Base-by-base conservation (phyloP, 2,329 filamentous ascomycete species). In the Dissoconium aciculare region DNA sequence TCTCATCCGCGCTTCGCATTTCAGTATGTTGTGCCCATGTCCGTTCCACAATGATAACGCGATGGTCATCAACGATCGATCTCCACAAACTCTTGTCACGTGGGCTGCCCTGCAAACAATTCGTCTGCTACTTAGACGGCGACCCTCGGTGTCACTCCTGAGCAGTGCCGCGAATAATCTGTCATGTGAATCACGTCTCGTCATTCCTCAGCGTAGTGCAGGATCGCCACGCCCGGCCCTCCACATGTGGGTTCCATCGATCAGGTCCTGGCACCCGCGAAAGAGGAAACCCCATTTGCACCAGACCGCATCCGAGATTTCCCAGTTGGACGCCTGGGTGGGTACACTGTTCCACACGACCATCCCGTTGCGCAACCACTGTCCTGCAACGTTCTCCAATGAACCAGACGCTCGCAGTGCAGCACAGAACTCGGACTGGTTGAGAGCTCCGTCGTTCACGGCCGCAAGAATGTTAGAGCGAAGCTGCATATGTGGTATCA, bases 181-280 rank as follows among this genome's bases (percentile, higher is more conserved):
- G n/a, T n/a, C n/a, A n/a, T n/a, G n/a, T n/a, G n/a, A n/a, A n/a
- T n/a, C n/a, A n/a, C n/a, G n/a, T n/a, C n/a, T n/a, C n/a, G n/a
- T n/a, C n/a, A n/a, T n/a, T n/a, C n/a, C n/a, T n/a, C n/a, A n/a
- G n/a, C n/a, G n/a, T n/a, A n/a, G n/a, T n/a, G n/a, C n/a, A n/a
- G n/a, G n/a, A n/a, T 56, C 52, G 5, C 53, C 53, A 26, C 53
- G 39, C 23, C 36, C 35, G 29, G 30, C 37, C 33, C 60, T 43
- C 58, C 59, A 63, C 12, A 42, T 33, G 42, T 64, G 61, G 4
- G 58, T 63, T 11, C 50, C 50, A 13, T 41, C 41, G 4, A 56
- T 28, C 17, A 60, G 33, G 28, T 60, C 51, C 23, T 45, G 39
- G 34, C 60, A 65, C 5, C 55, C 58, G 15, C 43, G 34, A 4